phyloP scores from a whole-genome alignment of 139 green algal genomes.

The Mychonastes homosphaera region DNA sequence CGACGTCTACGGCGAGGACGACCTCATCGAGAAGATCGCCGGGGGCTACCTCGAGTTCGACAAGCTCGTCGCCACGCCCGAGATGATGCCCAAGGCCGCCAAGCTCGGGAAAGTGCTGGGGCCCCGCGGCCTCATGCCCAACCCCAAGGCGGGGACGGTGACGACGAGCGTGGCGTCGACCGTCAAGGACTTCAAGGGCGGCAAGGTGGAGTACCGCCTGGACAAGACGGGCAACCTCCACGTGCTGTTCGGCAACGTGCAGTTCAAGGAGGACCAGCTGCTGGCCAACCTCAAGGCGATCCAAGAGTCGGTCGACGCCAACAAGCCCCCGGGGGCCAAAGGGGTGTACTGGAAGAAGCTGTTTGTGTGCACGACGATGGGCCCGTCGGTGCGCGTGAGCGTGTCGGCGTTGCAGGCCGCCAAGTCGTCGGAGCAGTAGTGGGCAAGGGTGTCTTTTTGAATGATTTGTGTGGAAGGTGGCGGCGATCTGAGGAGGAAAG shows the following conservation, averaged over 20 bases:
- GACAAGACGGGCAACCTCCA: conserved; percentile 98
- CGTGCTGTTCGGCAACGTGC: conserved; percentile 81
- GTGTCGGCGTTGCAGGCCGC: conserved; percentile 37
- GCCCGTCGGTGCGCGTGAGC: conserved; percentile 70
- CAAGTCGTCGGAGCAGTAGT: not conserved
- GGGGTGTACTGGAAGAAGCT: conserved; percentile 94
- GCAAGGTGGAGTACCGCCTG: conserved; percentile 97
- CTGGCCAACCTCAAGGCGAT: conserved; percentile 89
- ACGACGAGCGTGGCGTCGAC: conserved; percentile 30
- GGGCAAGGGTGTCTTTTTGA: too few species aligned
- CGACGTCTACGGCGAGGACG: conserved; percentile 82
- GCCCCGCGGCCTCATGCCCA: conserved; percentile 93
- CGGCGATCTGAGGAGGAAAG: too few species aligned
- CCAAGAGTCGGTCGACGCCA: conserved; percentile 84
- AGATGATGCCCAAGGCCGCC: conserved; percentile 99
- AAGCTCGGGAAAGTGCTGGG: conserved; percentile 93
- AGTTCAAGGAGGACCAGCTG: conserved; percentile 81
- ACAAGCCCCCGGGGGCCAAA: conserved; percentile 91
- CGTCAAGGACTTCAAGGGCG: conserved; percentile 96
- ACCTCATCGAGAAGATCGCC: conserved; percentile 90
- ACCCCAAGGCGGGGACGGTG: conserved; percentile 74
- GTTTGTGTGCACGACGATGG: conserved; percentile 92
- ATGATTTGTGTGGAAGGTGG: too few species aligned
- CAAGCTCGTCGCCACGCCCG: conserved; percentile 95
- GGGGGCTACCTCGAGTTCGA: conserved; percentile 98